Base-by-base conservation (phyloP, 495 filamentous ascomycete species). In the Alectoria sarmentosa region DNA sequence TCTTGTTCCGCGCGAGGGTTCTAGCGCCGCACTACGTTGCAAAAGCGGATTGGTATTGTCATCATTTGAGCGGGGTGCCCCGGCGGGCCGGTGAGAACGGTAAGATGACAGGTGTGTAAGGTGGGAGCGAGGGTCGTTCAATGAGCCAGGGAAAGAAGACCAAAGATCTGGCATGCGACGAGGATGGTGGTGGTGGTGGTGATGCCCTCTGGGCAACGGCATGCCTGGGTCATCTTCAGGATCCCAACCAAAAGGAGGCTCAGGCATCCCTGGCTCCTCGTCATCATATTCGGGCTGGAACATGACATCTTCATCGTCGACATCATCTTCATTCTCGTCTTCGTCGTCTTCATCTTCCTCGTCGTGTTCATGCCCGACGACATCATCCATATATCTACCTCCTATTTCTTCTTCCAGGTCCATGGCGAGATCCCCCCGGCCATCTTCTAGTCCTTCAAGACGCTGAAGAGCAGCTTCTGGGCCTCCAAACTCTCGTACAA, bases 21-120 rank as follows among this genome's bases (percentile, higher is more conserved):
- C 70, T 15, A 73, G 70, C 42, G 77, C 75, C 49, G 78, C 81
- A 41, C 69, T 71, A 14, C 80, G 65, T 19, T 65, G 66, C 6
- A 91, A 83, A 19, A 96, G 79, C 58, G 92, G 92, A 70, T 96
- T 96, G 6, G 82, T 79, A 23, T 90, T 90, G 69, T 96, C 91
- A 69, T 96, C 90, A 49, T 80, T 81, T 19, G 75, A 75, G 32
- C 84, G 82, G 36, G 78, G 68, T 7, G 74, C 75, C 23, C 76
- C 72, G 52, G 82, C 77, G 48, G 75, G 77, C 48, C 84, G 75
- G 67, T 84, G 80, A 58, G 84, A 78, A 61, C 82, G 78, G 70
- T 84, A 84, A 32, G 78, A 75, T 49, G 78, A 79, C 39, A 62
- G 34, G 32, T 73, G 71, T 34, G 52, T 34, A 34, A 55, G 52